Evolutionary conservation across 306 rosid genomes (phyloP).

Genomic region (Rosa rugosa): DNA sequence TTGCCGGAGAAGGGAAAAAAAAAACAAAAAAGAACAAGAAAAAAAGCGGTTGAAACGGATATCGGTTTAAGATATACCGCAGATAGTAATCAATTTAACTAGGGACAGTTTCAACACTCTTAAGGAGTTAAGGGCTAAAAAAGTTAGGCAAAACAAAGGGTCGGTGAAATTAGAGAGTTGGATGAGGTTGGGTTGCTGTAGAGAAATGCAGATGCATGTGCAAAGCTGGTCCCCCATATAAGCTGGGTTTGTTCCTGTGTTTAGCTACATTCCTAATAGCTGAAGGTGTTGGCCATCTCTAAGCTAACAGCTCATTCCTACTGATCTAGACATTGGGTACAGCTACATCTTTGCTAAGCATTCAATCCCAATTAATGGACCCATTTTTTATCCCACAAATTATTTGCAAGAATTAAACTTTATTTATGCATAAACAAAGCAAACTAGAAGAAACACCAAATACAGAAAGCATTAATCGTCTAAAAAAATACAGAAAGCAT

Average conservation of each 20-base stretch:
- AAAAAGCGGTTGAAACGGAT: no score
- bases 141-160: not conserved
- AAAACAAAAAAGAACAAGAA: no score
- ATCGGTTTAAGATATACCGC: no score
- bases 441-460: not conserved
- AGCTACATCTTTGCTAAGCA: not conserved
- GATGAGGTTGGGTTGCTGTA: not conserved
- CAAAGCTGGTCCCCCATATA: constrained; percentile 6
- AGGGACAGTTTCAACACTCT: no score
- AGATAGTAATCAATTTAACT: no score
- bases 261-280: not conserved
- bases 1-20: no score
- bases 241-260: constrained; percentile 8
- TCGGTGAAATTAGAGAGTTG: not conserved
- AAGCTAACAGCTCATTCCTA: not conserved
- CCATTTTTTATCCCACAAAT: not conserved
- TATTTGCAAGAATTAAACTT: not conserved
- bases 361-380: not conserved
- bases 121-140: no score
- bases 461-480: no score
- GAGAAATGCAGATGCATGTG: not conserved
- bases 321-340: not conserved
- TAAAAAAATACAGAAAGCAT: not conserved
- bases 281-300: not conserved
- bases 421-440: not conserved